These are phyloP conservation scores for Pestalotiopsis sp. DNA, from an alignment of 2,329 filamentous ascomycete species.

Conservation along the genomic window DNA sequence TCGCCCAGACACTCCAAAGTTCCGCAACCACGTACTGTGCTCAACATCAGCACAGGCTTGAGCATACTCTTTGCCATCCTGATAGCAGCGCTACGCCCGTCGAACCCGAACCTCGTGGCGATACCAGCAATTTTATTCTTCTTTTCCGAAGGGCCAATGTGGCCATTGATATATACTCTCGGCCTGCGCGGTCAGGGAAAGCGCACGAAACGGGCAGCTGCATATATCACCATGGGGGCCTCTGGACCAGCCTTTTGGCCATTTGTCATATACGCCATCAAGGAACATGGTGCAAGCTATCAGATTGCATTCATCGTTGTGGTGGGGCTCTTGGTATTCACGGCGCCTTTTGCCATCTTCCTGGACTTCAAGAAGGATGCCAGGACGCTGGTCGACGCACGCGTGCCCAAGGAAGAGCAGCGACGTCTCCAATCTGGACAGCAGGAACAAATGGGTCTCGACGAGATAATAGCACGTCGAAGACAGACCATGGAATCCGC, in stretches of 20 bases:
- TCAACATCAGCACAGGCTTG: conserved; percentile 62
- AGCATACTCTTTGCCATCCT: conserved; percentile 61
- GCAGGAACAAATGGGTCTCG: conserved; percentile 46
- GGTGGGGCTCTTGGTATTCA: conserved; percentile 50
- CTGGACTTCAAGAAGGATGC: conserved; percentile 50
- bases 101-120: conserved; percentile 50
- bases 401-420: conserved; percentile 34
- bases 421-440: conserved; percentile 34
- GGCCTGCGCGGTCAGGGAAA: conserved; percentile 78
- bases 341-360: conserved; percentile 52
- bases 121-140: conserved; percentile 72
- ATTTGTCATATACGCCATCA: conserved; percentile 71
- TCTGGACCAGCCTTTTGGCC: conserved; percentile 75
- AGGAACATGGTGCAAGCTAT: conserved; percentile 60
- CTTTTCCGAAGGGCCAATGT: conserved; percentile 82
- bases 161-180: conserved; percentile 79
- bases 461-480: conserved; percentile 38
- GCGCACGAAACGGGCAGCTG: conserved; percentile 78
- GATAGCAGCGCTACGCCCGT: conserved; percentile 45
- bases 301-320: conserved; percentile 68
- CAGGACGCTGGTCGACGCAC: conserved; percentile 45
- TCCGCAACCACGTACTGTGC: conserved; percentile 70
- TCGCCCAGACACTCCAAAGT: conserved; percentile 48
- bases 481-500: conserved; percentile 22
- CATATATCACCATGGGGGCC: conserved; percentile 76